Evolutionary conservation across 23 red algal species (phyloP), one percentile per base, ranked within the genome.

Genomic region (Gracilaria gracilis): DNA sequence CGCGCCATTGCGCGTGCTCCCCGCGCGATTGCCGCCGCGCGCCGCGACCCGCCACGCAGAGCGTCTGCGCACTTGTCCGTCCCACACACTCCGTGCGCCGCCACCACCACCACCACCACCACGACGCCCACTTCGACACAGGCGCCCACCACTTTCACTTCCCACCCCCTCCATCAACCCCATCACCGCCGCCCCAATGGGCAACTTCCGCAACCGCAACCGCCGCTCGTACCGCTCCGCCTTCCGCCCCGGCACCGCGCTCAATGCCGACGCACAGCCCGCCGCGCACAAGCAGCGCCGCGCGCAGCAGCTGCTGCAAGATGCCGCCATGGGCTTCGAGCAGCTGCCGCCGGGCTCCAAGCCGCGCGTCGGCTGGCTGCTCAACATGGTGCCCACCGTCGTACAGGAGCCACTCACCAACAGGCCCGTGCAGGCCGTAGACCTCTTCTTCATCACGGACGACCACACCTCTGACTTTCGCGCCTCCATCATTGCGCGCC

Each of bases 391-490:
- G 6, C 33, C 88, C 0, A 39, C 54, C 16, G 75, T 81, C 13
- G 74, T 99, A 15, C 72, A 95, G 48, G 97, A 99, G 25, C 88
- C 97, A 9, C 51, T 79, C 25, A 80, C 81, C 6, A 62, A 73
- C 4, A 51, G 69, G 32, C 80, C 88, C 9, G 91, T 95, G 38
- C 82, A 93, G 83, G 97, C 86, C 17, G 93, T 96, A 0, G 97
- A 99, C 79, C 77, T 96, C 4, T 99, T 95, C 57, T 99, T 99
- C 62, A 65, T 99, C 21, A 73, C 88, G 9, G 94, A 91, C 29
- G 97, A 99, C 69, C 84, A 48, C 75, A n/a, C 47, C 25, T 58
- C 75, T 20, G 92, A 99, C 87, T 99, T 99, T 80, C 73, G 83
- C 17, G 91, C 91, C 14, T 93, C 97, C 21, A 91, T 96, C 37